Percentiles rank a stretch among this genome's conserved stretches.
These are phyloP conservation scores for Malassezia yamatoensis DNA, from an alignment of 1,284 basidiomycete genomes.

Conservation along the genomic window DNA sequence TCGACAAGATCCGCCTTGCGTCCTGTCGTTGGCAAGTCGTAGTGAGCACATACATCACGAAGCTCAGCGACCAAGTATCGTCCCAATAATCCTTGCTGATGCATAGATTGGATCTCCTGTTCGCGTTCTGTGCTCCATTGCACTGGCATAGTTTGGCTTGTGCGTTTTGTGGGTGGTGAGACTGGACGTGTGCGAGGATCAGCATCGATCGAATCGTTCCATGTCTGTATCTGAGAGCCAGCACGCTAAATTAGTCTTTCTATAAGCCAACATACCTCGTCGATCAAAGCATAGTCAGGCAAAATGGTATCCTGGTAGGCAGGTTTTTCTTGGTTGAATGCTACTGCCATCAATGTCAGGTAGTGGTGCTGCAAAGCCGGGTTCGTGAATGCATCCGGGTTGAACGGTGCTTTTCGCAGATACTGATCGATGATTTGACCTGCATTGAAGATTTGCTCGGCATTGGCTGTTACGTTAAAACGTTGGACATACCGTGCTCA, in stretches of 20 bases:
- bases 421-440: conserved; percentile 67
- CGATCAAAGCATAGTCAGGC: conserved; percentile 68
- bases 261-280: conserved; percentile 55
- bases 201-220: conserved; percentile 61
- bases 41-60: conserved; percentile 27
- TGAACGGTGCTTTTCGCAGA: conserved; percentile 66
- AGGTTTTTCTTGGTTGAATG: conserved; percentile 63
- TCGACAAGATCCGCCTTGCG: conserved; percentile 36
- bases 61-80: conserved; percentile 29
- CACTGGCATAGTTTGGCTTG: not conserved
- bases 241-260: conserved; percentile 55
- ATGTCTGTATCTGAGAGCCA: conserved; percentile 62
- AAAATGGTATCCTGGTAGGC: conserved; percentile 65
- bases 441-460: conserved; percentile 62
- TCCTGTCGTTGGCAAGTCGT: conserved; percentile 29
- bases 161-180: not conserved
- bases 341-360: conserved; percentile 75
- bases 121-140: not conserved
- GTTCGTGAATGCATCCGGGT: conserved; percentile 81
- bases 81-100: conserved; percentile 2
- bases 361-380: conserved; percentile 77
- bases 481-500: not conserved
- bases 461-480: conserved; percentile 54
- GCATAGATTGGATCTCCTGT: conserved; percentile 4
- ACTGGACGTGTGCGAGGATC: conserved; percentile 50